Base-by-base conservation (phyloP, 768 basidiomycete species). In the Melanogaster broomeanus region DNA sequence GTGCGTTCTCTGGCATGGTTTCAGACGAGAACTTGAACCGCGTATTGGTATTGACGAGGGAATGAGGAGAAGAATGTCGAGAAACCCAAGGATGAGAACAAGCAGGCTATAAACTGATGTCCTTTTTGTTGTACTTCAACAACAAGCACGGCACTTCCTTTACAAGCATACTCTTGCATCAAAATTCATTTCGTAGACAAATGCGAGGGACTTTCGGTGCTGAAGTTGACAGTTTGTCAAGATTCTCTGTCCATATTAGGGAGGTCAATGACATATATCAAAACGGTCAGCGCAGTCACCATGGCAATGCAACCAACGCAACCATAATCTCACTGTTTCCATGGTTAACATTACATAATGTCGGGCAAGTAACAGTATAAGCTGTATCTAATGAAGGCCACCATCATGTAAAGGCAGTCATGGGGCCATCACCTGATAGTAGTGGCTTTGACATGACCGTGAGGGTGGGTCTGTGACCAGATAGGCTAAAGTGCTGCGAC, bases 1-100 rank as follows among this genome's bases (percentile, higher is more conserved):
- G 15, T 12, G 53, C 42, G 38, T 45, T 58, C n/a, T 70, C 68
- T 55, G 68, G 59, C 68, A 70, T 70, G 22, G 24, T 52, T 61
- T 49, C 21, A 39, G 13, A 22, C 16, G 25, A 39, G 37, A 39
- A 35, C 35, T 37, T 6, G 6, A 22, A 28, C 13, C 25, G 18
- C 12, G 34, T 28, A 24, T 42, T 40, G 35, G 19, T 22, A 34
- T 13, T 49, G 45, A 55, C 10, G n/a, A 42, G 34, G n/a, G 48
- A 37, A 45, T 22, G 22, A 51, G 24, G 28, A 25, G 35, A 3
- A 19, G 37, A 37, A 25, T 22, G 56, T 57, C 52, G 35, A 38
- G 42, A 45, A 40, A 49, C 27, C 27, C 7, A 37, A 37, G 35
- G 18, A 37, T n/a, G 35, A 31, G 3, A 13, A 2, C 6, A 7